These are phyloP conservation scores for Fraxinus greggii DNA, from an alignment of 305 asterid genomes.

Conservation along the genomic window DNA sequence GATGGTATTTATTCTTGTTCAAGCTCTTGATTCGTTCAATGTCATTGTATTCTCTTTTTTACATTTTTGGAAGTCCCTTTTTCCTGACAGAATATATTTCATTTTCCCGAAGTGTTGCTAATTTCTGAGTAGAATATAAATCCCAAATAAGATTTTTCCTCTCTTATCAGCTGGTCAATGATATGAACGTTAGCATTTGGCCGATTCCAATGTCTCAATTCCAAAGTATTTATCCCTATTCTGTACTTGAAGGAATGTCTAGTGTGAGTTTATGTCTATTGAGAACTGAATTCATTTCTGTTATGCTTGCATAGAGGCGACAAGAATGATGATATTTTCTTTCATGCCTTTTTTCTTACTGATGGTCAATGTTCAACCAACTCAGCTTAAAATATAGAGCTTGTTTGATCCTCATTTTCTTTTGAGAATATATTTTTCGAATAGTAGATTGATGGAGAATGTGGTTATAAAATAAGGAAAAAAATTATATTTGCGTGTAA, in stretches of 20 bases:
- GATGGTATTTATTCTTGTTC: constrained; percentile 51
- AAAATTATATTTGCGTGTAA: no score
- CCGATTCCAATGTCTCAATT: background rate
- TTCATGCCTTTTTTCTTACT: background rate
- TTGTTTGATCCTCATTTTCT: no score
- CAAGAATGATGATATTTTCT: background rate
- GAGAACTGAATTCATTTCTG: background rate
- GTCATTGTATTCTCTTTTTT: background rate
- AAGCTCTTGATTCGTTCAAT: constrained; percentile 13
- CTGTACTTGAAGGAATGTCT: background rate
- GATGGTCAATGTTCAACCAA: background rate
- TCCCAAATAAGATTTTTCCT: background rate
- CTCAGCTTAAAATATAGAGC: background rate
- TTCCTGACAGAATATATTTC: background rate
- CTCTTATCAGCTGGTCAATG: background rate
- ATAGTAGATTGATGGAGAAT: no score
- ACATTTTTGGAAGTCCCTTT: background rate
- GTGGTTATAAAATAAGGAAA: no score
- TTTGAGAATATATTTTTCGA: no score
- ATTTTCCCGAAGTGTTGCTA: background rate
- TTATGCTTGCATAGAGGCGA: background rate
- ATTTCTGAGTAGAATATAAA: background rate
- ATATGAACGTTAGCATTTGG: background rate
- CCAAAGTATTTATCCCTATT: background rate
- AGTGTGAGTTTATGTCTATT: background rate